phyloP scores from a whole-genome alignment of 495 filamentous ascomycete species.

The Tuber indicum region DNA sequence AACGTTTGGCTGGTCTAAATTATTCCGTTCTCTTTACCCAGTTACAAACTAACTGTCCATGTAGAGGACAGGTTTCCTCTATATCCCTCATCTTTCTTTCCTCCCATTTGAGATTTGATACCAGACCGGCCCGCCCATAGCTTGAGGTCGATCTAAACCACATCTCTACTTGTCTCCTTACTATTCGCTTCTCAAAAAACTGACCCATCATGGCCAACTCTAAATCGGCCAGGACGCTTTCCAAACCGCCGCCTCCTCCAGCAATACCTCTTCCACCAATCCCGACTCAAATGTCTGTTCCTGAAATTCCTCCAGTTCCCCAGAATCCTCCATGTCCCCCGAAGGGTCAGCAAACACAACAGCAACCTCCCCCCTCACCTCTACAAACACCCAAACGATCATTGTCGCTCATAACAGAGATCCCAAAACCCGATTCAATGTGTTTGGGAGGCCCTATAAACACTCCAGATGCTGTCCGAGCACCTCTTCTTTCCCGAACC shows the following conservation, averaged over 20 bases:
- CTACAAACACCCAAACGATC: constrained; percentile 1
- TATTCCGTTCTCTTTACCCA: not conserved
- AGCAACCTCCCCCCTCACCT: constrained; percentile 1
- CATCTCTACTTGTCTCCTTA: constrained; percentile 1
- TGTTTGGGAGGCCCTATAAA: not conserved
- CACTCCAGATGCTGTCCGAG: constrained; percentile 2
- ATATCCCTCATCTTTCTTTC: constrained; percentile 3
- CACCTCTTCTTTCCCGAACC: constrained; percentile 15
- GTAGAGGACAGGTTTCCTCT: not conserved
- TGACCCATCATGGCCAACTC: constrained; percentile 1
- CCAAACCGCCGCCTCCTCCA: constrained; percentile 4
- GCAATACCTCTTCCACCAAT: constrained; percentile 9
- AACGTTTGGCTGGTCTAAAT: not conserved
- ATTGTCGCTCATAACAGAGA: not conserved
- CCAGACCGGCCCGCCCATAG: not conserved
- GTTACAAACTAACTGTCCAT: not conserved
- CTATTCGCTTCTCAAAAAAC: constrained; percentile 3
- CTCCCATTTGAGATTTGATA: constrained; percentile 1
- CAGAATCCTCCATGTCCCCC: not conserved
- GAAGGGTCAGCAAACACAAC: not conserved
- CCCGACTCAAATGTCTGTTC: not conserved
- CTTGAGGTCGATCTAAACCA: constrained; percentile 2
- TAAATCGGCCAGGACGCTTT: constrained; percentile 9
- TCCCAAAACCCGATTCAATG: not conserved
- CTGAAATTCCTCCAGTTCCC: not conserved